Percentiles rank a stretch among this genome's conserved stretches.
Conservation (phyloP, 2,329 filamentous ascomycete genomes). For the Diaporthe vexans region DNA sequence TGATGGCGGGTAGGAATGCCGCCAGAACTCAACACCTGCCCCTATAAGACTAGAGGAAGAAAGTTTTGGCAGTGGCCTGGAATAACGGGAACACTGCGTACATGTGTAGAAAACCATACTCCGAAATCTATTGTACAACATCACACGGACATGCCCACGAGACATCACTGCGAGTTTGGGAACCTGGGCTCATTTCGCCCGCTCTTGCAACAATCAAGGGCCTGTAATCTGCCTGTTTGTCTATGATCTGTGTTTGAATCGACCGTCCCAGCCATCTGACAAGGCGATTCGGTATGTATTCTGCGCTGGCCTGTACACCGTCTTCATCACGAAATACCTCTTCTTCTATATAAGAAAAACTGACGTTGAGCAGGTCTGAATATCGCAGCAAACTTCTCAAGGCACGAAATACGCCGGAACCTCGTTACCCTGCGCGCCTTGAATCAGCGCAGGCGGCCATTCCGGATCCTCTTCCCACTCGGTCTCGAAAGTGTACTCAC, state of each 20-base stretch:
- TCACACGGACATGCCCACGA: background rate
- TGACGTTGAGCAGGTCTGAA: background rate
- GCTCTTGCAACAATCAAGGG: background rate
- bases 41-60: background rate
- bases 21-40: background rate
- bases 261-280: background rate
- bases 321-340: background rate
- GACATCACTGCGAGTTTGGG: too few relatives aligned
- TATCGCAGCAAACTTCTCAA: background rate
- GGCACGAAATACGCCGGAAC: conserved; percentile 8
- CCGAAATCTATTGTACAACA: conserved; percentile 17
- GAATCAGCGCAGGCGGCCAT: conserved; percentile 31
- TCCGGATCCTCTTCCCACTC: conserved; percentile 36
- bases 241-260: too few relatives aligned
- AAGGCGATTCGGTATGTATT: background rate
- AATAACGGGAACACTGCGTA: background rate
- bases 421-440: conserved; percentile 30
- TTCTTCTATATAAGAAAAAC: background rate
- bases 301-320: background rate
- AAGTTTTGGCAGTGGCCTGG: background rate
- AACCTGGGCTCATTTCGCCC: background rate
- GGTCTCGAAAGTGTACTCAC: conserved; percentile 34
- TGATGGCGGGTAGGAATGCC: background rate
- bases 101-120: conserved; percentile 14
- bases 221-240: background rate